Percentiles rank a stretch among this genome's conserved stretches.
phyloP scores from a whole-genome alignment of 2,329 filamentous ascomycete genomes.

The Sporothrix humicola region DNA sequence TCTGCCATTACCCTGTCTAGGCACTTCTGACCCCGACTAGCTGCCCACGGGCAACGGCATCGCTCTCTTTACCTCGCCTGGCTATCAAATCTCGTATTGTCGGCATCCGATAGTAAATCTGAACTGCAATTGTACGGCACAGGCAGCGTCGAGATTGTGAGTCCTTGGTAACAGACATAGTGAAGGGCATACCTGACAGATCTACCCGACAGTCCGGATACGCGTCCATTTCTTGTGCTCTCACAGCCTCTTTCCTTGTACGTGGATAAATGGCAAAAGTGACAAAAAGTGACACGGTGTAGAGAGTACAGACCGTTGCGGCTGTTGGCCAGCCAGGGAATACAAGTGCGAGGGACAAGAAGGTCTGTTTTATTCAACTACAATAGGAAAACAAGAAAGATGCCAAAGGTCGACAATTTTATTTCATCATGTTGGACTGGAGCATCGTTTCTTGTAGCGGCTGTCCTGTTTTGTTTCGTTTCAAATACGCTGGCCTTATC shows the following conservation, averaged over 20 bases:
- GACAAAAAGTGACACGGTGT: neutral
- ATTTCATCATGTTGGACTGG: too few species aligned
- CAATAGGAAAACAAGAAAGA: too few species aligned
- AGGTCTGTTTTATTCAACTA: too few species aligned
- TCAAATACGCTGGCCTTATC: neutral
- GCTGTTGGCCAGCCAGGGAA: neutral
- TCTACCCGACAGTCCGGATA: slow-evolving; percentile 20
- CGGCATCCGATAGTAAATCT: neutral
- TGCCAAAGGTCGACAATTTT: too few species aligned
- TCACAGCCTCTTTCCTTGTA: neutral
- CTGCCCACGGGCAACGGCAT: too few species aligned
- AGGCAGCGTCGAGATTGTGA: neutral
- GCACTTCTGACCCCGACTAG: too few species aligned
- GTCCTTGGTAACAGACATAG: slow-evolving; percentile 1
- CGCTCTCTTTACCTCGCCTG: neutral
- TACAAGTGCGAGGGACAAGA: neutral
- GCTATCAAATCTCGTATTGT: neutral
- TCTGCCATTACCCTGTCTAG: too few species aligned
- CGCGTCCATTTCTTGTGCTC: slow-evolving; percentile 3
- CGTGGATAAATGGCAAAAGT: slow-evolving; percentile 15
- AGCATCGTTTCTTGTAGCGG: neutral
- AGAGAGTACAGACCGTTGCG: neutral
- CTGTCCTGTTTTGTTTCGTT: neutral
- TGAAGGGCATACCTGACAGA: neutral
- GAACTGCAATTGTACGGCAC: slow-evolving; percentile 7